Evolutionary conservation across 2,329 filamentous ascomycete genomes (phyloP).

Genomic region (Penicillium digitatum): DNA sequence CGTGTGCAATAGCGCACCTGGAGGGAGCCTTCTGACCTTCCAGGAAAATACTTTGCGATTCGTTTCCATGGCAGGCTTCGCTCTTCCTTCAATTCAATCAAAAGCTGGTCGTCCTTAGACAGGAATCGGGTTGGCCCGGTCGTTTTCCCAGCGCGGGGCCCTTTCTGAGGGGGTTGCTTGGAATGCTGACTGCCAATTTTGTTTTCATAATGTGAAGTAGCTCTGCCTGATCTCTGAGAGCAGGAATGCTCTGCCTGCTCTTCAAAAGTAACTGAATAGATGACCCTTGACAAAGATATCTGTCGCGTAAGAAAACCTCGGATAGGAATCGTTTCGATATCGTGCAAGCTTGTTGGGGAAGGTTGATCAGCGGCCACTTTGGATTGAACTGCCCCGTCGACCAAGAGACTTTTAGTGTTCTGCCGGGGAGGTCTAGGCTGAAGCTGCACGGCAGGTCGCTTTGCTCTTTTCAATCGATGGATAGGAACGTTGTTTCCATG

Average conservation of each 20-base stretch:
- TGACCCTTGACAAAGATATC: constrained; percentile 9
- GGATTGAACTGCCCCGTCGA: background rate
- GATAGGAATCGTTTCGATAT: constrained; percentile 13
- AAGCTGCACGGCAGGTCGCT: background rate
- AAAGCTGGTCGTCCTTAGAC: constrained; percentile 9
- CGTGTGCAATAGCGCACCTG: constrained; percentile 10
- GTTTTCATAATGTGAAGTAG: background rate
- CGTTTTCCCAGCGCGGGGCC: constrained; percentile 2
- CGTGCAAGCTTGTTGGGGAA: constrained; percentile 3
- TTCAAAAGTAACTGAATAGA: constrained; percentile 13
- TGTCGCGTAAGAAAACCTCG: constrained; percentile 12
- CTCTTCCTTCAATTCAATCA: constrained; percentile 14
- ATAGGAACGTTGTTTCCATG: background rate
- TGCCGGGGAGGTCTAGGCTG: constrained; percentile 1
- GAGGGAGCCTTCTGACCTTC: constrained; percentile 9
- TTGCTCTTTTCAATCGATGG: background rate
- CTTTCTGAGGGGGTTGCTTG: constrained; percentile 4
- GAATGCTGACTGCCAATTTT: constrained; percentile 1
- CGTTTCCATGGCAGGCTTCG: constrained; percentile 2
- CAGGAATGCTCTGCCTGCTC: constrained; percentile 8
- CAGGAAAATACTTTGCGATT: constrained; percentile 11
- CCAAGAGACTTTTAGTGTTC: constrained; percentile 1
- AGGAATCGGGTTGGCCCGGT: background rate
- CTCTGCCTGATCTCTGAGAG: background rate
- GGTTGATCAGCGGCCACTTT: constrained; percentile 1